Conservation (phyloP, 352 stramenopile genomes). For the Globisporangium splendens region DNA sequence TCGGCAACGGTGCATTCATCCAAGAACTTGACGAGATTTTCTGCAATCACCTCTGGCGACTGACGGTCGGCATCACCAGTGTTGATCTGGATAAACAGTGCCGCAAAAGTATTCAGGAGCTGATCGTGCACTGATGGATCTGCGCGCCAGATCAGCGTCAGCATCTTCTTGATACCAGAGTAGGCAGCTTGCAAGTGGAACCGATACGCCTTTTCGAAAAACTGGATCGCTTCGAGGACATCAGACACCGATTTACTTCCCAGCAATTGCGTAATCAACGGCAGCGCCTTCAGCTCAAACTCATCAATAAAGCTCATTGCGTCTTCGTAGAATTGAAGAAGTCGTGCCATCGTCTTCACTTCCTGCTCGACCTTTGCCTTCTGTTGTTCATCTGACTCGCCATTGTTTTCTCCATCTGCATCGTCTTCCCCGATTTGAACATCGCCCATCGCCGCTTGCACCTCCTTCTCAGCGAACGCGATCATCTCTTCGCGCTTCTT, state of each 20-base stretch:
- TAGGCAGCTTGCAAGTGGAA: slow-evolving; percentile 90
- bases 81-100: slow-evolving; percentile 60
- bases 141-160: slow-evolving; percentile 90
- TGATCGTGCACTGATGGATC: slow-evolving; percentile 90
- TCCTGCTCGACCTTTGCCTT: slow-evolving; percentile 63
- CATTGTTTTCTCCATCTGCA: slow-evolving; percentile 4
- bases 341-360: slow-evolving; percentile 62
- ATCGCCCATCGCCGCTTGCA: slow-evolving; percentile 52
- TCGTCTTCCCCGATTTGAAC: slow-evolving; percentile 14
- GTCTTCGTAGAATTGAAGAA: slow-evolving; percentile 90
- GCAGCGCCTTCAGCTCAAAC: slow-evolving; percentile 78
- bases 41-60: slow-evolving; percentile 43
- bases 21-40: slow-evolving; percentile 71
- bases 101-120: slow-evolving; percentile 81
- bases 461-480: slow-evolving; percentile 69
- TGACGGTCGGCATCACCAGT: slow-evolving; percentile 33
- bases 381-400: slow-evolving; percentile 26
- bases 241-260: slow-evolving; percentile 91
- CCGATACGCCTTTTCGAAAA: slow-evolving; percentile 91
- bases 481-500: slow-evolving; percentile 75
- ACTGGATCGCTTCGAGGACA: slow-evolving; percentile 91
- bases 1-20: slow-evolving; percentile 77
- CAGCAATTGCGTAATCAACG: slow-evolving; percentile 83
- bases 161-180: slow-evolving; percentile 87
- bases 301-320: slow-evolving; percentile 92